Evolutionary conservation across 805 yeast species (phyloP), one percentile per base, ranked within the genome.

Genomic region (Clavispora asparagi): DNA sequence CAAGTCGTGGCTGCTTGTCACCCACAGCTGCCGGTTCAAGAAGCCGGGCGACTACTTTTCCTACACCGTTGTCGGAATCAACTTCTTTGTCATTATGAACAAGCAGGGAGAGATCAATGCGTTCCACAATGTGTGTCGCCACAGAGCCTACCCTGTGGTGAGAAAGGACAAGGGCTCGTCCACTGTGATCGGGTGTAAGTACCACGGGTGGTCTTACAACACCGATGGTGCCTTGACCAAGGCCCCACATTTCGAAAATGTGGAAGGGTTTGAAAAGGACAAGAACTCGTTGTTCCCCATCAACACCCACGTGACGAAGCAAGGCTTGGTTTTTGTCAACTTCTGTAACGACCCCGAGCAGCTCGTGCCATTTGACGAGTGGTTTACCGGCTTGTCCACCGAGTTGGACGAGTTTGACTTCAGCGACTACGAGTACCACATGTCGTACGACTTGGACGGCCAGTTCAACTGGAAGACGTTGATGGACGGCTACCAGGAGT

Each of bases 401-500:
- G 84, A 80, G 53, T 67, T 78, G 74, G 67, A 70, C 44, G 85
- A 79, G 60, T 80, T 69, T 57, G 85, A 80, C 58, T 80, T 80
- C 56, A 62, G 69, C 28, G 84, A 80, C 59, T 80, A 80, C 55
- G 83, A 80, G 53, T 80, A 79, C 63, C 79, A 80, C 62, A 78
- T 79, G 83, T 76, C 82, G 13, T 80, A 79, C 53, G 84, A 80
- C 58, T 68, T 80, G 39, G 83, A 79, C 52, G 85, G 85, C 42
- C 66, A 76, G 55, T 80, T 80, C 67, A 80, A 80, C 65, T 80
- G 85, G 85, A 80, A 80, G 56, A 80, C 85, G 5, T 68, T 80
- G 49, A 79, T 80, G 83, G 85, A 80, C 55, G 84, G 85, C 8
- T 80, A 80, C 63, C 83, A 80, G 64, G 85, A 80, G 62, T 80